Conservation (phyloP, 129 eudicot species). For the Artemisia annua region DNA sequence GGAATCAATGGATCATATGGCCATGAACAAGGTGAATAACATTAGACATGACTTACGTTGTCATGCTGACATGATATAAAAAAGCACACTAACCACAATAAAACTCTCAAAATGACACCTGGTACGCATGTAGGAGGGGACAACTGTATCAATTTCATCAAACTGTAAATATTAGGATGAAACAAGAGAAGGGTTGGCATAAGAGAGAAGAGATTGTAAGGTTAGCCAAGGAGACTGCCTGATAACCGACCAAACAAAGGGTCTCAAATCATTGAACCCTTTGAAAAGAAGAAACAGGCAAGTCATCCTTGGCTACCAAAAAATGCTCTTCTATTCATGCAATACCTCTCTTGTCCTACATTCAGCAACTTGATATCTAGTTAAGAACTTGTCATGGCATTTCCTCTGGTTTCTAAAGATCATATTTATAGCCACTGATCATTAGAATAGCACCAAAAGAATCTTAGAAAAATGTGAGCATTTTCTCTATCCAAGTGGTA, state of each 20-base stretch:
- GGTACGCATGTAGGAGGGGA: background rate
- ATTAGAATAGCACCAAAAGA: slow-evolving; percentile 6
- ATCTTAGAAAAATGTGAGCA: background rate
- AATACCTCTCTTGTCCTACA: slow-evolving; percentile 34
- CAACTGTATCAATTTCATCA: background rate
- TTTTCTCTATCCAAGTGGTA: slow-evolving; percentile 9
- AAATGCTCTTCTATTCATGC: slow-evolving; percentile 44
- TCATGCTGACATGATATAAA: background rate
- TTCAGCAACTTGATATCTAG: slow-evolving; percentile 24
- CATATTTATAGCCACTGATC: slow-evolving; percentile 24
- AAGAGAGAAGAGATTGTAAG: slow-evolving; percentile 42
- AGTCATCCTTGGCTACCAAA: slow-evolving; percentile 81
- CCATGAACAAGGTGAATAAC: no score
- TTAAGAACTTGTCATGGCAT: background rate
- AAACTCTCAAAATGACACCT: slow-evolving; percentile 6
- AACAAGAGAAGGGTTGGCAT: slow-evolving; percentile 36
- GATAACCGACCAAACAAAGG: slow-evolving; percentile 27
- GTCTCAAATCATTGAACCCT: slow-evolving; percentile 1
- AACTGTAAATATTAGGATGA: background rate
- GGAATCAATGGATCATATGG: no score
- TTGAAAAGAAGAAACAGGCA: slow-evolving; percentile 44
- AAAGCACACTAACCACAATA: background rate
- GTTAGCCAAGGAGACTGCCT: slow-evolving; percentile 63
- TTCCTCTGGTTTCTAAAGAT: slow-evolving; percentile 1
- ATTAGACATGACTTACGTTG: background rate